Base-by-base conservation (phyloP, 768 basidiomycete species). In the Boletus barrowsii region DNA sequence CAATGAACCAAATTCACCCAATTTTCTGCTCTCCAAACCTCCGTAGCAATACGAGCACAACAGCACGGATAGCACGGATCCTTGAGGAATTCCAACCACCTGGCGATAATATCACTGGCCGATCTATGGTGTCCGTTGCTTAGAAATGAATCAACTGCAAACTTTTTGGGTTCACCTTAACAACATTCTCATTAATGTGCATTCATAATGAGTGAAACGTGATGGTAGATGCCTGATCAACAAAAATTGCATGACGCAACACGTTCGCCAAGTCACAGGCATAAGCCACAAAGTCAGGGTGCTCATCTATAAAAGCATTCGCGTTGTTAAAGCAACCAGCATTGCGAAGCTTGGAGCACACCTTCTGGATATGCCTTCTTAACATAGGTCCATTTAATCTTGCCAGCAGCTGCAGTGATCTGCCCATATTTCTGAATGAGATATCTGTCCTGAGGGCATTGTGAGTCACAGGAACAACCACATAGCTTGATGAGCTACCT, bases 21-120 rank as follows among this genome's bases (percentile, higher is more conserved):
- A 35, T 40, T 81, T 77, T 7, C 64, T 73, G 29, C 73, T 79
- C 70, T 98, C 97, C 55, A 99, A 76, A 64, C 96, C 87, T 6
- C 92, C 95, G 61, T 98, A 99, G 68, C 92, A 97, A 71, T 94
- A 90, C 1, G 90, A 89, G 68, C 97, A 99, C 1, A 99, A 73
- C n/a, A 98, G 66, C 0, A 89, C 81, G 6, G 94, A 97, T 17
- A 98, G 73, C n/a, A 94, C 84, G 3, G 95, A 98, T 20, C 97
- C 97, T 70, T 99, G 97, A 1, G 97, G 96, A 22, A 99, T 99
- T 2, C 97, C 97, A 26, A 91, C 82, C 17, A 80, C 82, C 69
- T 99, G 97, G 14, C 88, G 84, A 66, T 88, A 96, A 64, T 87
- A 92, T 41, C 80, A 71, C 17, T 73, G 62, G 1, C 89, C 90